Evolutionary conservation across 768 basidiomycete species (phyloP).

Genomic region (Coprinopsis marcescibilis): DNA sequence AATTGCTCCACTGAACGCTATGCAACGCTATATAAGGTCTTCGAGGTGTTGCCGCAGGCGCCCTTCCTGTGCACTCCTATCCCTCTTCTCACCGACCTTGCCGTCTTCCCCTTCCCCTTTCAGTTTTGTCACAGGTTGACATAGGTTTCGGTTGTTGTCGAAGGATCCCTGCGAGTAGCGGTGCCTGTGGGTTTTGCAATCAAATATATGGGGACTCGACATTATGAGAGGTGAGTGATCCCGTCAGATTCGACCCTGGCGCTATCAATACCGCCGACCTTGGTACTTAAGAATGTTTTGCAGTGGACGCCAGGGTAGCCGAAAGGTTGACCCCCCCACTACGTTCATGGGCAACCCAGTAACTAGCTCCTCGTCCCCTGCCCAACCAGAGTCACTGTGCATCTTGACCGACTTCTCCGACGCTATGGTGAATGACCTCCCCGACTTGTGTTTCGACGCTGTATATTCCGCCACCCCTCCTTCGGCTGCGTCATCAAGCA

Average conservation of each 20-base stretch:
- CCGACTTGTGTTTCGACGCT: constrained; percentile 20
- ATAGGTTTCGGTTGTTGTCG: constrained; percentile 1
- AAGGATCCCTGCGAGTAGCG: not conserved
- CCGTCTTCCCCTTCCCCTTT: not conserved
- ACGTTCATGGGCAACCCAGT: constrained; percentile 8
- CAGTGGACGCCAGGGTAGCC: not conserved
- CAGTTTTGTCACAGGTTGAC: constrained; percentile 11
- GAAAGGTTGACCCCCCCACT: not conserved
- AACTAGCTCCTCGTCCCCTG: not conserved
- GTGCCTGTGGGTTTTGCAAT: not conserved
- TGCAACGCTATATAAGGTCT: constrained; percentile 13
- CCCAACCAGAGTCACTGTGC: constrained; percentile 6
- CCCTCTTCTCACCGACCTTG: not conserved
- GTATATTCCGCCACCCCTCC: constrained; percentile 19
- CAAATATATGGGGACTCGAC: not conserved
- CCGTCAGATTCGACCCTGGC: not conserved
- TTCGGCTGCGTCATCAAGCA: constrained; percentile 22
- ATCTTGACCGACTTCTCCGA: constrained; percentile 4
- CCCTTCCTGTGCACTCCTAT: constrained; percentile 4
- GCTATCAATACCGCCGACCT: not conserved
- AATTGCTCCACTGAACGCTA: constrained; percentile 14
- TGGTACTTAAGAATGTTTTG: constrained; percentile 9
- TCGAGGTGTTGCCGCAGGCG: constrained; percentile 4
- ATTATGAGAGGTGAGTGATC: constrained; percentile 4
- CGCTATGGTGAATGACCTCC: constrained; percentile 16